Evolutionary conservation across 1,284 basidiomycete genomes (phyloP), one percentile per base, ranked within the genome.

Genomic region (Pseudozyma pruni): DNA sequence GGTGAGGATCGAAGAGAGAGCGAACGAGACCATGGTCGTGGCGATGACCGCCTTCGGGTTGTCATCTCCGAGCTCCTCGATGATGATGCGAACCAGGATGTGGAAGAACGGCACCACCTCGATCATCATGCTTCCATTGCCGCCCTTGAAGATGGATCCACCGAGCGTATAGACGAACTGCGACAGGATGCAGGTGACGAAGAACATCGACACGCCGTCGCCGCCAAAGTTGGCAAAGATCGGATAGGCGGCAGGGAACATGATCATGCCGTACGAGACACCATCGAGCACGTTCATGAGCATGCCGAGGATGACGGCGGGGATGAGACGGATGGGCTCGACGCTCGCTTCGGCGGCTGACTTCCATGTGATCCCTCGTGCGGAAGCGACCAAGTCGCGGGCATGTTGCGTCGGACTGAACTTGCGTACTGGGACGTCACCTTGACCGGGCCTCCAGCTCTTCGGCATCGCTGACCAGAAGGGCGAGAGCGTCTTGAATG

Each of bases 61-160:
- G 20, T 89, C 89, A 56, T 89, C 87, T 2, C 91, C 92, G 20
- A 95, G 87, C 16, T 91, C 85, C 4, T 84, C 79, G 8, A 90
- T 88, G 54, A 98, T 95, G 37, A 87, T 88, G 41, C 86, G 88
- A 5, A 92, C 91, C 41, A 98, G 86, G 58, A 97, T 91, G 81
- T 97, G 94, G 81, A 94, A 96, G 85, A 98, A 98, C 0, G 95
- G 94, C 7, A 81, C 70, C 11, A 94, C 92, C 83, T 98, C 94
- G 68, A 98, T 98, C 93, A 97, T 96, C 94, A 98, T 97, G 52
- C 91, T 94, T 9, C 94, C 94, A 83, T 96, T 98, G 8, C 83
- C 84, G 27, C 81, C 85, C 52, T 84, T 84, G 83, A 98, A 98
- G 35, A 90, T 91, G 70, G 91, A 93, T 1, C 92, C 94, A 1